Evolutionary conservation across 129 eudicot species (phyloP).

Genomic region (Gnaphalium uliginosum): DNA sequence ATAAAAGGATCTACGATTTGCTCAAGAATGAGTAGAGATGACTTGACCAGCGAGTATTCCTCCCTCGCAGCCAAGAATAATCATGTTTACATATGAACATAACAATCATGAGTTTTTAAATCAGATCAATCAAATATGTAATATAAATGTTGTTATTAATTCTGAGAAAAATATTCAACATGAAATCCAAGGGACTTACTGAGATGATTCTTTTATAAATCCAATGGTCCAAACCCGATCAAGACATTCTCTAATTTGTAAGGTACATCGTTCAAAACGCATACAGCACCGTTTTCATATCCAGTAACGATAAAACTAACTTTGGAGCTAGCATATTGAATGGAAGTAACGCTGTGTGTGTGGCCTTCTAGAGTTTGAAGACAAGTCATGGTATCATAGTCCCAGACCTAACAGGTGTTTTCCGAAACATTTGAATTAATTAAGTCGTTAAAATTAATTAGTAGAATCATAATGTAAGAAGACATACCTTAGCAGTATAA

Average conservation of each 20-base stretch:
- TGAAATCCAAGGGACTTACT: conserved; percentile 35
- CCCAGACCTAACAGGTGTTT: neutral
- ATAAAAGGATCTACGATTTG: neutral
- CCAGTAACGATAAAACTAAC: conserved; percentile 57
- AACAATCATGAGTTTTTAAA: neutral
- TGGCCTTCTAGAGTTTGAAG: conserved; percentile 74
- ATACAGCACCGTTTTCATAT: conserved; percentile 64
- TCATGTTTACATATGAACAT: conserved; percentile 32
- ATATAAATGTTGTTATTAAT: neutral
- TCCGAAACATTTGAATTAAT: neutral
- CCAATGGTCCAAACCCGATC: conserved; percentile 66
- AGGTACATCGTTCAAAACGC: conserved; percentile 56
- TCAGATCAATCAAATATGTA: neutral
- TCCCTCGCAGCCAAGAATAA: conserved; percentile 65
- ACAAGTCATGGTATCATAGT: conserved; percentile 53
- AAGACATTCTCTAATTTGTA: conserved; percentile 43
- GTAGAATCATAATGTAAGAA: too few relatives aligned
- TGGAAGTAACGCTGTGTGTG: conserved; percentile 56
- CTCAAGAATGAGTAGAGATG: neutral
- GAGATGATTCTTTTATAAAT: conserved; percentile 43
- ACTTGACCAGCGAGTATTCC: conserved; percentile 57
- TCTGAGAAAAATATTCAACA: neutral
- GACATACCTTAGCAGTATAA: conserved; percentile 73
- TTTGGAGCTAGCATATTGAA: conserved; percentile 37
- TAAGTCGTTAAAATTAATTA: too few relatives aligned